Base-by-base conservation (phyloP, 306 rosid genomes). In the Purshia tridentata region DNA sequence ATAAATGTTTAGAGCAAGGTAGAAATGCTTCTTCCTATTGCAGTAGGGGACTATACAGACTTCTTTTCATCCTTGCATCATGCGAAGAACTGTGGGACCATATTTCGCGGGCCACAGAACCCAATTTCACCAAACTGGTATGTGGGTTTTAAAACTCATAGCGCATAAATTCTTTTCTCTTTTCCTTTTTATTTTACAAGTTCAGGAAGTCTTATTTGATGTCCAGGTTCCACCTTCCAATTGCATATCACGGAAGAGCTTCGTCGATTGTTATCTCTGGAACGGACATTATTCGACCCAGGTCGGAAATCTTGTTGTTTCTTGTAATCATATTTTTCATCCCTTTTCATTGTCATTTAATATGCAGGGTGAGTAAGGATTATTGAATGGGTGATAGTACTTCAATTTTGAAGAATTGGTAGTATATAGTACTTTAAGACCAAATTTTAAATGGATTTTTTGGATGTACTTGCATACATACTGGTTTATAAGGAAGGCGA, bases 221-320 rank as follows among this genome's bases (percentile, higher is more conserved):
- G 12, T 54, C 6, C 48, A 94, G 98, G 98, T 94, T 84, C 81
- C 97, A 80, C 81, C 80, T 94, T 78, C 99, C 99, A 37, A 77
- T 94, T 84, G 99, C 91, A 23, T 94, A 94, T 82, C 99, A 94
- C 84, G 99, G 99, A 67, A 83, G 97, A 35, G 87, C 98, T 70
- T 94, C 99, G 37, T 91, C 99, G n/a, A 46, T 94, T 88, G 95
- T 94, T 71, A 75, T 94, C 70, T 91, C 97, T 0, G 97, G 97
- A 72, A 89, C 97, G 5, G 89, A 94, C 77, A 85, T 91, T 37
- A 69, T 81, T 83, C 89, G 97, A 67, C 99, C 99, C 48, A 88
- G 96, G 97, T 91, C 45, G n/a, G 56, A 35, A 1, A 23, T 23
- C 2, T 23, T 23, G 29, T 23, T 23, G 29, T 23, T 23, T 23